Evolutionary conservation across 495 filamentous ascomycete genomes (phyloP), one percentile per base, ranked within the genome.

Genomic region (Neurospora discreta): DNA sequence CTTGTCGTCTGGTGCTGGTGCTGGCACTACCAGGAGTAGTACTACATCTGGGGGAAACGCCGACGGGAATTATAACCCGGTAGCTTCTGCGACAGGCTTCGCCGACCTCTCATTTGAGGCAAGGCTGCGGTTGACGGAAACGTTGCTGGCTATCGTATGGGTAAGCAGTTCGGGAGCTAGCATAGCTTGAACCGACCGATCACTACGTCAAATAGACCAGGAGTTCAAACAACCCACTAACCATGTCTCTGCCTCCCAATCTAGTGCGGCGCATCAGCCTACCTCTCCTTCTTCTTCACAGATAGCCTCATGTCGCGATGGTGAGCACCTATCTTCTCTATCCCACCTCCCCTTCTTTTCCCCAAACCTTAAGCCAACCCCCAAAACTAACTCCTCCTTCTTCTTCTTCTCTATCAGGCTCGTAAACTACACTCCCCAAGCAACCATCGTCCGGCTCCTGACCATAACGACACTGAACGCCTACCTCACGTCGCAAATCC

Each of bases 261-360:
- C 69, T 70, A 94, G 93, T 94, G 92, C 84, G 87, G 85, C 78
- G 90, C 91, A 80, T 93, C 92, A 44, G 93, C 90, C 68, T 94
- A 94, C 81, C 87, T 95, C 78, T 93, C 91, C 71, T 95, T 94
- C 80, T 91, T 93, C 82, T 95, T 95, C 81, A 93, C 92, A 72
- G 92, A 97, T 82, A 93, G 92, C 81, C 89, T 95, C 77, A 97
- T 97, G 93, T 93, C 91, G 74, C 89, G 93, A 79, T 95, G 93
- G 92, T 92, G 73, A n/a, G 72, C 33, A 30, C 44, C 23, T 26
- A 26, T 13, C 20, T 58, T 20, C 18, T 5, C 44, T 8, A 7
- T 16, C 39, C 36, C 39, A 84, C 83, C 52, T 67, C 60, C 39
- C 70, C 42, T 39, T n/a, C 52, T 39, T 36, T 8, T 39, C 40